Percentiles rank a stretch among this genome's conserved stretches.
Evolutionary conservation across 1,284 basidiomycete genomes (phyloP).

Genomic region (Volvariella volvacea): DNA sequence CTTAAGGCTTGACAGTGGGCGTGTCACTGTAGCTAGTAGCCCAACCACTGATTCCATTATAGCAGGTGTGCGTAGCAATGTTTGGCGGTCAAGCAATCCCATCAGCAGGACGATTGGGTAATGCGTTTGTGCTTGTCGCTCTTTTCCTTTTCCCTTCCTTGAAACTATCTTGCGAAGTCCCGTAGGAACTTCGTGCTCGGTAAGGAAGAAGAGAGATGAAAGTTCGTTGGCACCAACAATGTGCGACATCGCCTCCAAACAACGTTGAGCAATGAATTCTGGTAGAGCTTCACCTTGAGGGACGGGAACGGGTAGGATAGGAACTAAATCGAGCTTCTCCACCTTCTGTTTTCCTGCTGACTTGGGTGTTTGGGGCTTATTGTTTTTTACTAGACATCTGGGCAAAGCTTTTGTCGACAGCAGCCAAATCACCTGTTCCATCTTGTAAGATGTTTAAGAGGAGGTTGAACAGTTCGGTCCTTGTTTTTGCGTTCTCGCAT

Average conservation of each 20-base stretch:
- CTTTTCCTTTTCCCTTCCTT: slow-evolving; percentile 92
- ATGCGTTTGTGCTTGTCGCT: slow-evolving; percentile 79
- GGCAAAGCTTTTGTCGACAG: slow-evolving; percentile 91
- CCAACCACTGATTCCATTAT: slow-evolving; percentile 90
- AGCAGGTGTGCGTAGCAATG: slow-evolving; percentile 77
- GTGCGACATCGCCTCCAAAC: slow-evolving; percentile 81
- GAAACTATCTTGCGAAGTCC: slow-evolving; percentile 61
- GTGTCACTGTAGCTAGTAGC: slow-evolving; percentile 81
- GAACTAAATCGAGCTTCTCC: slow-evolving; percentile 43
- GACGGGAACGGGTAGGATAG: slow-evolving; percentile 47
- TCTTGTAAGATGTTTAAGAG: slow-evolving; percentile 92
- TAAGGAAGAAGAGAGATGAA: slow-evolving; percentile 88
- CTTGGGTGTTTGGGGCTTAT: slow-evolving; percentile 64
- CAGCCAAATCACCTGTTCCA: slow-evolving; percentile 86
- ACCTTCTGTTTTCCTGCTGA: slow-evolving; percentile 61
- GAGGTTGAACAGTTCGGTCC: slow-evolving; percentile 89
- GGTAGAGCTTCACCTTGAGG: slow-evolving; percentile 81
- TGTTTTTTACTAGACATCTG: slow-evolving; percentile 80
- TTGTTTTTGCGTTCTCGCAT: slow-evolving; percentile 91
- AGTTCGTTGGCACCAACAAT: slow-evolving; percentile 81
- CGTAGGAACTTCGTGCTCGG: slow-evolving; percentile 83
- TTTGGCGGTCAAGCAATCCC: slow-evolving; percentile 78
- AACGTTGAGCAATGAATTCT: slow-evolving; percentile 88
- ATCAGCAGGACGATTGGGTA: slow-evolving; percentile 88
- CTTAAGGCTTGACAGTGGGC: slow-evolving; percentile 66